Evolutionary conservation across 805 yeast species (phyloP).

Genomic region (Candida nitratophila): DNA sequence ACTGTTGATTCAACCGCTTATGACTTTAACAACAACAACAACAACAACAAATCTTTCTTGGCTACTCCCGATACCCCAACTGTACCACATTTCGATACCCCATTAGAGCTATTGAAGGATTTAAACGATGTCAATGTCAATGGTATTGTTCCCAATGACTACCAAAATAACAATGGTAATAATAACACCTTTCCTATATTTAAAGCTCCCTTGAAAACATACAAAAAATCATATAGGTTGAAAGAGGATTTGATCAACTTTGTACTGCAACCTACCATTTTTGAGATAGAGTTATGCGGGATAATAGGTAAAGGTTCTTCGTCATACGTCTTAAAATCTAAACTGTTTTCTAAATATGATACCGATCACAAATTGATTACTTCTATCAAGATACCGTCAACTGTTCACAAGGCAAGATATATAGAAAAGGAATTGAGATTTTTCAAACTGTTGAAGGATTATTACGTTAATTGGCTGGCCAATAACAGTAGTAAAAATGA

Average conservation of each 20-base stretch:
- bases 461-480: not conserved
- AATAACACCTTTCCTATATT: no score
- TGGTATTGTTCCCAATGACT: no score
- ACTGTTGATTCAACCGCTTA: no score
- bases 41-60: not conserved
- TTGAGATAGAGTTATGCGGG: constrained; percentile 11
- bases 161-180: no score
- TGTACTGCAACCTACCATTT: constrained; percentile 1
- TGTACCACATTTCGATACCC: no score
- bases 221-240: not conserved
- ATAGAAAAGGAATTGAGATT: constrained; percentile 22
- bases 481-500: not conserved
- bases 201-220: not conserved
- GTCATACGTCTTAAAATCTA: constrained; percentile 20
- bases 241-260: not conserved
- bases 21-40: no score
- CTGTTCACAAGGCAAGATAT: constrained; percentile 15
- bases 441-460: constrained; percentile 10
- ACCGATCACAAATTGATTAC: constrained; percentile 5
- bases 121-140: no score
- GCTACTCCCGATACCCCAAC: not conserved
- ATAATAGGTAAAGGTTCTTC: constrained; percentile 23
- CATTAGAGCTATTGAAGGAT: no score
- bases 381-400: constrained; percentile 24
- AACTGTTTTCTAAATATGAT: constrained; percentile 8